Evolutionary conservation across 257 asterid species (phyloP).

Genomic region (Fraxinus excelsior): DNA sequence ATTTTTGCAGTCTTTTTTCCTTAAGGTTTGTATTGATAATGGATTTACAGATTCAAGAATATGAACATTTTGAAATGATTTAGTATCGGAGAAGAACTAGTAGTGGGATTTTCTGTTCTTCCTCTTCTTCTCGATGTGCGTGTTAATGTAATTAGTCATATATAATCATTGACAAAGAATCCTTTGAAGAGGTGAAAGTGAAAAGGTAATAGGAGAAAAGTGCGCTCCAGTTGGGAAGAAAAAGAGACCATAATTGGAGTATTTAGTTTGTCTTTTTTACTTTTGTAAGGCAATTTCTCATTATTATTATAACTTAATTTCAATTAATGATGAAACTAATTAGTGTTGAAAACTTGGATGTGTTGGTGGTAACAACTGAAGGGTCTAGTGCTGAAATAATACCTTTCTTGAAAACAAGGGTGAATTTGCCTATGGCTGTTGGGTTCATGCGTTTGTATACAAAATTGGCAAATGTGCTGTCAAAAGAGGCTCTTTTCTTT

Average conservation of each 20-base stretch:
- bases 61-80: background rate
- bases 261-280: background rate
- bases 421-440: too few relatives aligned
- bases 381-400: too few relatives aligned
- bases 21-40: background rate
- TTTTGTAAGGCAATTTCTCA: background rate
- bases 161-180: conserved; percentile 44
- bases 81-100: background rate
- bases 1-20: background rate
- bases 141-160: conserved; percentile 8
- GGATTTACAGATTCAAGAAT: background rate
- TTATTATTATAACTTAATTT: too few relatives aligned
- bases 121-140: background rate
- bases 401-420: too few relatives aligned
- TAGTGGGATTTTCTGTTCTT: background rate
- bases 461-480: too few relatives aligned
- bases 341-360: too few relatives aligned
- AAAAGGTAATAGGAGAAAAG: conserved; percentile 14
- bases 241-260: background rate
- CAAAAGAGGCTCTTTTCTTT: too few relatives aligned
- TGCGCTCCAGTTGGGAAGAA: conserved; percentile 1
- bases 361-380: too few relatives aligned
- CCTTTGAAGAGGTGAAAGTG: conserved; percentile 23
- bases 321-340: too few relatives aligned
- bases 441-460: too few relatives aligned